Evolutionary conservation across 176 grass and related monocot genomes (phyloP).

Genomic region (Lolium multiflorum): DNA sequence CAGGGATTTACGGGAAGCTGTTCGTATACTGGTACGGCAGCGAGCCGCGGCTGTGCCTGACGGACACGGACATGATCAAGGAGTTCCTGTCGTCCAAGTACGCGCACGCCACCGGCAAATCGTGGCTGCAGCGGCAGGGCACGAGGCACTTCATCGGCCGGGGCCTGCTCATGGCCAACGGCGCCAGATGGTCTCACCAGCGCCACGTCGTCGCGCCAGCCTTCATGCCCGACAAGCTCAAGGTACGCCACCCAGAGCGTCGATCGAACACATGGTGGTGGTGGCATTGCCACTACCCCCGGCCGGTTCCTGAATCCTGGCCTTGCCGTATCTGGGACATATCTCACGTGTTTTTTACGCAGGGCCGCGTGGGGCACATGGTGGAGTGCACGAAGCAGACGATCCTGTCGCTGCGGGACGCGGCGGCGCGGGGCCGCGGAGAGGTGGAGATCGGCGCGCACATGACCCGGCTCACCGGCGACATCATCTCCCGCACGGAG

Average conservation of each 20-base stretch:
- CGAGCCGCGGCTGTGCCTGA: slow-evolving; percentile 89
- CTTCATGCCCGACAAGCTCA: slow-evolving; percentile 97
- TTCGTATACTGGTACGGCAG: slow-evolving; percentile 90
- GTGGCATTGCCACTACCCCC: background rate
- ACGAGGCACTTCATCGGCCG: slow-evolving; percentile 81
- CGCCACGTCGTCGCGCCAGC: slow-evolving; percentile 90
- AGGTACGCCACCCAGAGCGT: slow-evolving; percentile 42
- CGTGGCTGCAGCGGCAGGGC: slow-evolving; percentile 85
- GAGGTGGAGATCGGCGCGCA: slow-evolving; percentile 79
- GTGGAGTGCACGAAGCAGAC: slow-evolving; percentile 82
- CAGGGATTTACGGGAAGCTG: slow-evolving; percentile 63
- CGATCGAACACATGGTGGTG: background rate
- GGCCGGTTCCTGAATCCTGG: background rate
- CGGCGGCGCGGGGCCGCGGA: slow-evolving; percentile 16
- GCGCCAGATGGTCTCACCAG: slow-evolving; percentile 83
- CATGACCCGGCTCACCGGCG: slow-evolving; percentile 81
- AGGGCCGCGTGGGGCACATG: slow-evolving; percentile 82
- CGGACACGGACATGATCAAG: slow-evolving; percentile 79
- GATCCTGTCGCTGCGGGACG: slow-evolving; percentile 51
- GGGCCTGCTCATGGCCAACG: slow-evolving; percentile 92
- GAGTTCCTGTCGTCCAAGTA: slow-evolving; percentile 85
- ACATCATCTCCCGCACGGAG: slow-evolving; percentile 89
- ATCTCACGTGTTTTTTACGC: background rate
- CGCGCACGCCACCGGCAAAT: slow-evolving; percentile 74
- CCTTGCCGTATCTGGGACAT: background rate